Evolutionary conservation across 805 yeast species (phyloP), one percentile per base, ranked within the genome.

Genomic region (Candida odintsovae): DNA sequence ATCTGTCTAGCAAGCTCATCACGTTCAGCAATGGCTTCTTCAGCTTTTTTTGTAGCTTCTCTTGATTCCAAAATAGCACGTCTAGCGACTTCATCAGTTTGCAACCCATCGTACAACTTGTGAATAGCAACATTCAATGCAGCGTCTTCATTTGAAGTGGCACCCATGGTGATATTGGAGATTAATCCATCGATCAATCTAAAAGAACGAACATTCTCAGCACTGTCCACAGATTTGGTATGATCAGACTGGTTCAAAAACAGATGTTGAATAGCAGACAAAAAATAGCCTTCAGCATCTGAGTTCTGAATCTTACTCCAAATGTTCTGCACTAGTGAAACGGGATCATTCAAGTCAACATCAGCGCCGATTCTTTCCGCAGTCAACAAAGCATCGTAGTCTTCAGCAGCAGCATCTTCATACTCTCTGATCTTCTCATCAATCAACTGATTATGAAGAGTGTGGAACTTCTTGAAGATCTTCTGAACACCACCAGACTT

Each of bases 11-110:
- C 76, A 69, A 88, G 71, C 29, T 77, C 80, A 60, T 78, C 80
- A 48, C 80, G 64, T 57, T 83, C 89, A 3, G 79, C 78, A 18
- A 67, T 64, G 15, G 82, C 80, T 49, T 73, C 75, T 49, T 80
- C 83, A 2, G 82, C 76, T 37, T 68, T 70, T 47, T 70, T 70
- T 6, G 73, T 69, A 37, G 82, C 73, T 40, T 72, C 77, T 56
- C 75, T 73, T 33, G 82, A 72, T 45, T 77, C 89, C 45, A 59
- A 61, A 45, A 70, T 74, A 50, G 96, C 95, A 49, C 85, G 74
- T 44, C 81, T 72, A 12, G 95, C 95, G 66, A 83, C 82, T 45
- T 88, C 95, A 62, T 92, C 97, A 0, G 96, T 86, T 54, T 82
- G 82, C 58, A 90, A 72, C 23, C 86, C 75, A 38, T 88, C 82